phyloP scores from a whole-genome alignment of 2,329 filamentous ascomycete species.

The Colletotrichum liaoningense region DNA sequence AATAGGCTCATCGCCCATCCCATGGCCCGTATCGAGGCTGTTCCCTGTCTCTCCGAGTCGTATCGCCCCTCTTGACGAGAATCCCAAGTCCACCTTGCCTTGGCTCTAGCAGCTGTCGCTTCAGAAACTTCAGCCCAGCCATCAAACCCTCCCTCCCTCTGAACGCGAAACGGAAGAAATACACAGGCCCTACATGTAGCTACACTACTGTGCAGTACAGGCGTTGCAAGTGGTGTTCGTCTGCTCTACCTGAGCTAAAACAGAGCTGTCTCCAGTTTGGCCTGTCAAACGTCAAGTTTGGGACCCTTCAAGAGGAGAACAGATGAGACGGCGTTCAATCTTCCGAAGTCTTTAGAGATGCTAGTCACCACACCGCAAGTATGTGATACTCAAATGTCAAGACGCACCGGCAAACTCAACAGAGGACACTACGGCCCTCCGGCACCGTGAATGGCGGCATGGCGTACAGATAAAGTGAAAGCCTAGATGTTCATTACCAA shows the following conservation, averaged over 20 bases:
- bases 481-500: not conserved
- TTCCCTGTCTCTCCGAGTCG: conserved; percentile 24
- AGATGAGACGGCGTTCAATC: not conserved
- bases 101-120: conserved; percentile 23
- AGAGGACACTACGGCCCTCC: not conserved
- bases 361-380: not conserved
- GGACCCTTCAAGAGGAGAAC: not conserved
- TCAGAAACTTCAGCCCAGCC: conserved; percentile 7
- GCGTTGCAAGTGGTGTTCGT: not conserved
- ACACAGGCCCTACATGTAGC: not conserved
- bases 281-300: conserved; percentile 3
- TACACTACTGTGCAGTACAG: not conserved
- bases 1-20: too few relatives aligned
- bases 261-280: not conserved
- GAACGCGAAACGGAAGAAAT: not conserved
- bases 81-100: conserved; percentile 9
- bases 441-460: not conserved
- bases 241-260: not conserved
- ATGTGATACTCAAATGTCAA: not conserved
- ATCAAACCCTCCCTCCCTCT: not conserved
- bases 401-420: not conserved
- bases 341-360: not conserved
- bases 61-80: conserved; percentile 20
- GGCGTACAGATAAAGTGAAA: too few relatives aligned
- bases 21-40: conserved; percentile 8